Evolutionary conservation across 2,329 filamentous ascomycete genomes (phyloP).

Genomic region (Colletotrichum lupini): DNA sequence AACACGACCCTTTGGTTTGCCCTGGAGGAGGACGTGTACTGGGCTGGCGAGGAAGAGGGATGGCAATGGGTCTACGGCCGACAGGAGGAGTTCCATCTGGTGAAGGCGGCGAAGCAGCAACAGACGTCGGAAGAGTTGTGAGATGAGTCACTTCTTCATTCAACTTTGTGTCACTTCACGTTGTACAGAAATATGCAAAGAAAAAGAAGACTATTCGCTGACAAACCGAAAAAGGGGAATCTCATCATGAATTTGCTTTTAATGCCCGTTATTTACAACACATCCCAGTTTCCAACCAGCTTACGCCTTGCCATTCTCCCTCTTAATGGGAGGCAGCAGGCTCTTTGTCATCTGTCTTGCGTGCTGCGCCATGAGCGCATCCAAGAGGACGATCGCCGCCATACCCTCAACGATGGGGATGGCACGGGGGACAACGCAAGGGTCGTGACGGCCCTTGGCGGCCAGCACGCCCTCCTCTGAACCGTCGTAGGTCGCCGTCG

Average conservation of each 20-base stretch:
- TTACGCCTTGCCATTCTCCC: constrained; percentile 22
- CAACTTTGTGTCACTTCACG: neutral
- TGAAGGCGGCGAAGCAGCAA: constrained; percentile 37
- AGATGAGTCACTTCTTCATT: neutral
- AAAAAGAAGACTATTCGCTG: neutral
- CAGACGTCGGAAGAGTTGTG: constrained; percentile 22
- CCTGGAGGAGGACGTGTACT: constrained; percentile 62
- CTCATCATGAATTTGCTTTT: constrained; percentile 30
- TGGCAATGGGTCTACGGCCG: constrained; percentile 63
- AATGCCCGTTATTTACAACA: constrained; percentile 31
- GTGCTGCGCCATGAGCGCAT: constrained; percentile 87
- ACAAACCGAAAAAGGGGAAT: constrained; percentile 13
- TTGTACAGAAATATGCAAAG: neutral
- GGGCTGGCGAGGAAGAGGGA: constrained; percentile 47
- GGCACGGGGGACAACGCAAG: constrained; percentile 89
- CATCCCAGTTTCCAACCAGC: neutral
- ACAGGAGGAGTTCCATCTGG: constrained; percentile 56
- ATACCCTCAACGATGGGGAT: constrained; percentile 93
- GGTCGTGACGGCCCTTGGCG: constrained; percentile 94
- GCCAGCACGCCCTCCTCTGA: constrained; percentile 78
- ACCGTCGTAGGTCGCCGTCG: constrained; percentile 83
- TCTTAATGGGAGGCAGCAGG: constrained; percentile 34
- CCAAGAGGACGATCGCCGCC: constrained; percentile 88
- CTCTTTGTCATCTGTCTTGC: constrained; percentile 53
- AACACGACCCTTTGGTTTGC: constrained; percentile 58